Percentiles rank a stretch among this genome's conserved stretches.
phyloP scores from a whole-genome alignment of 2,329 filamentous ascomycete genomes.

The Periconia sp. region DNA sequence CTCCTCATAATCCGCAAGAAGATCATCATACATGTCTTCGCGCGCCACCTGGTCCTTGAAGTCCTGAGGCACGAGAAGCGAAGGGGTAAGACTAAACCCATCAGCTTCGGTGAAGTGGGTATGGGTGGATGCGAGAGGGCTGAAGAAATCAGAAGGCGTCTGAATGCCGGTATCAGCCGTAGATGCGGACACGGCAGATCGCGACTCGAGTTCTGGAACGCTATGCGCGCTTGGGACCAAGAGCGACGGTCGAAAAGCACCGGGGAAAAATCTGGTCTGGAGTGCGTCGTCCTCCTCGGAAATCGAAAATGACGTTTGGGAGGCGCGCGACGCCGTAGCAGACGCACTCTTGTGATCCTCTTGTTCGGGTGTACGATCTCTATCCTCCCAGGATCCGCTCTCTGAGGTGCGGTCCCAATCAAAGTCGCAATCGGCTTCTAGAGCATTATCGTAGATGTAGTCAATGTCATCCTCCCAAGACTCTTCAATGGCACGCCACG shows the following conservation, averaged over 20 bases:
- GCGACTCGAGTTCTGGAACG: conserved; percentile 41
- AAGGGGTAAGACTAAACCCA: conserved; percentile 47
- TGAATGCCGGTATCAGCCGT: conserved; percentile 33
- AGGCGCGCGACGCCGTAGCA: conserved; percentile 7
- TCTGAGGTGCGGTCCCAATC: conserved; percentile 57
- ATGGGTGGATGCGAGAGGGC: conserved; percentile 7
- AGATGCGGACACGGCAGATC: conserved; percentile 42
- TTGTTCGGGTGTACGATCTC: conserved; percentile 33
- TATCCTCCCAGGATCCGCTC: conserved; percentile 39
- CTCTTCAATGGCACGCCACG: conserved; percentile 45
- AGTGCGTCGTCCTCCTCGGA: conserved; percentile 11
- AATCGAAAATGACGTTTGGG: conserved; percentile 6
- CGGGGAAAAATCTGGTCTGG: conserved; percentile 22
- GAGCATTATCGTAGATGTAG: conserved; percentile 66
- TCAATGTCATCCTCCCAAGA: conserved; percentile 69
- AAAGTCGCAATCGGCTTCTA: conserved; percentile 66
- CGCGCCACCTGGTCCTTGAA: conserved; percentile 37
- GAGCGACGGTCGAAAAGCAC: conserved; percentile 31
- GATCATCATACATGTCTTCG: conserved; percentile 46
- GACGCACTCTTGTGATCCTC: conserved; percentile 11
- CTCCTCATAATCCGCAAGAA: conserved; percentile 50
- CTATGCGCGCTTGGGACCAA: conserved; percentile 33
- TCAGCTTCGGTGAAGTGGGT: conserved; percentile 23
- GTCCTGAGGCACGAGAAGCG: conserved; percentile 41
- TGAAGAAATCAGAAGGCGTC: conserved; percentile 35